These are phyloP conservation scores for Backusella luteola DNA, from an alignment of 192 early-diverging fungal species.

Conservation along the genomic window DNA sequence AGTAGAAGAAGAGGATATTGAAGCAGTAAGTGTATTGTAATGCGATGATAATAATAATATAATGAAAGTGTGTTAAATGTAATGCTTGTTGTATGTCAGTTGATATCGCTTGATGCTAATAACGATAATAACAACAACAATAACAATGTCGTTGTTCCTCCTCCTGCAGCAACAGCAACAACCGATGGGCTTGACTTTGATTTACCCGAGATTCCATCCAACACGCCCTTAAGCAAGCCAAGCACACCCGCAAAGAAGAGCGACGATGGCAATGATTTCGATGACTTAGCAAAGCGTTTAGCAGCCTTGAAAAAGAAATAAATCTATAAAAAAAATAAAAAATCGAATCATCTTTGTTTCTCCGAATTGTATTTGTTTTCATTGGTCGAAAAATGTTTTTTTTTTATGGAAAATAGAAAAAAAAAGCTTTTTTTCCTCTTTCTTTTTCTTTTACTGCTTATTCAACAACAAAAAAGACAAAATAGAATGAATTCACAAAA, in stretches of 20 bases:
- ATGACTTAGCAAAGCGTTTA: constrained; percentile 73
- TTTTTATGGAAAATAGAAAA: not conserved
- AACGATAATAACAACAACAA: not conserved
- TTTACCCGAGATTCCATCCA: constrained; percentile 29
- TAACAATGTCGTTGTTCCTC: not conserved
- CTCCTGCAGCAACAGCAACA: not conserved
- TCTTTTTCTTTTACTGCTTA: constrained; percentile 8
- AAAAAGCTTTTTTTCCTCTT: not conserved
- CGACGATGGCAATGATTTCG: constrained; percentile 45
- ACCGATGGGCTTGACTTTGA: constrained; percentile 5
- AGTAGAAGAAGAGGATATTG: not conserved
- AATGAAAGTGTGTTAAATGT: not conserved
- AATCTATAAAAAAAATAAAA: not conserved
- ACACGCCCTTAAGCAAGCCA: constrained; percentile 18
- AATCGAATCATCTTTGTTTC: not conserved
- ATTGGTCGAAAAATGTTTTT: not conserved
- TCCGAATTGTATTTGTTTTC: not conserved
- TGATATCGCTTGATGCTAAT: not conserved
- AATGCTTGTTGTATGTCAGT: not conserved
- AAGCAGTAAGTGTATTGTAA: not conserved
- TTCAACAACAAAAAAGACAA: not conserved
- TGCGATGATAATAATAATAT: not conserved
- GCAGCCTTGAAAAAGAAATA: constrained; percentile 66
- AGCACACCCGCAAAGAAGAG: not conserved
- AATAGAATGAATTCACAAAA: not conserved